Conservation (phyloP, 345 rosid genomes). For the Citrus maxima region DNA sequence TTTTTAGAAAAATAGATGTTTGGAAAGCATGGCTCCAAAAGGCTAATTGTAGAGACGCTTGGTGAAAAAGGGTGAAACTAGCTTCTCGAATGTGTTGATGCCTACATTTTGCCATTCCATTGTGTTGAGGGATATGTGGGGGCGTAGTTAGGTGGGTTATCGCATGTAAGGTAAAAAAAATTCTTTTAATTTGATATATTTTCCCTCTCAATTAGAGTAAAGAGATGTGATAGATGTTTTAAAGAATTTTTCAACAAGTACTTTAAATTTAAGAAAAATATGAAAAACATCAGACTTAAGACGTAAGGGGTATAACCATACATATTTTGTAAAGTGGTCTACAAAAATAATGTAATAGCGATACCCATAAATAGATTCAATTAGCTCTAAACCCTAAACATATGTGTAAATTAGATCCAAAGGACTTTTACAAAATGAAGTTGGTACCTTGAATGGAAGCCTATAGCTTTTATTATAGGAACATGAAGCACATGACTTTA, state of each 20-base stretch:
- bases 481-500: not conserved
- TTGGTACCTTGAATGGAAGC: not conserved
- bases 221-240: too few species aligned
- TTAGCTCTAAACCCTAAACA: not conserved
- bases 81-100: too few species aligned
- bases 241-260: not conserved
- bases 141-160: too few species aligned
- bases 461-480: not conserved
- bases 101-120: too few species aligned
- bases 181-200: too few species aligned
- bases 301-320: not conserved
- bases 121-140: too few species aligned
- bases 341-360: slow-evolving; percentile 1
- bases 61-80: too few species aligned
- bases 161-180: too few species aligned
- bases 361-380: not conserved
- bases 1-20: too few species aligned
- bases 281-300: not conserved
- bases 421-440: not conserved
- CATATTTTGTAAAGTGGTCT: not conserved
- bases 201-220: too few species aligned
- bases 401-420: not conserved
- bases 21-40: too few species aligned
- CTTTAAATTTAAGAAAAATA: not conserved
- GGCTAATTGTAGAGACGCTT: rapidly evolving